Conservation (phyloP, 495 filamentous ascomycete genomes). For the Penicillium desertorum region DNA sequence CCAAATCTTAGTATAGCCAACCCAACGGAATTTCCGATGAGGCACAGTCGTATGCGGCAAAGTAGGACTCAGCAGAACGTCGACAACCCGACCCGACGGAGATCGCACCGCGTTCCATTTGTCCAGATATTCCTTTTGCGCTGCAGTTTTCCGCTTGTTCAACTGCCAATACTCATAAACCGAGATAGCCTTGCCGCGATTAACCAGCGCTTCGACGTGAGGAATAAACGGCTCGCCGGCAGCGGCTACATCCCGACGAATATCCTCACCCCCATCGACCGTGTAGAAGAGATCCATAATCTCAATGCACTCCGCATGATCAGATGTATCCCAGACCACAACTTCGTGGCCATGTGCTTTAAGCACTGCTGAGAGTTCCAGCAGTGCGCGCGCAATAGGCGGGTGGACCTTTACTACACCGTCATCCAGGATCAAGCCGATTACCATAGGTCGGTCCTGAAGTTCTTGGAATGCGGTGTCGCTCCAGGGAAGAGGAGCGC, state of each 20-base stretch:
- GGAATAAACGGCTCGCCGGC: conserved; percentile 57
- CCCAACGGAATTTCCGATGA: conserved; percentile 47
- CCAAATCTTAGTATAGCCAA: conserved; percentile 67
- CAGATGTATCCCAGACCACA: conserved; percentile 45
- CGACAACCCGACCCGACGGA: conserved; percentile 51
- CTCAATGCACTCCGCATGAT: conserved; percentile 45
- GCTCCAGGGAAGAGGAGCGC: conserved; percentile 49
- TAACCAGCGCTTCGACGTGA: conserved; percentile 46
- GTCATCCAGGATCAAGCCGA: conserved; percentile 51
- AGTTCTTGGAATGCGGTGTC: conserved; percentile 38
- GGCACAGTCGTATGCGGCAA: conserved; percentile 49
- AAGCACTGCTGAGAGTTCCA: conserved; percentile 37
- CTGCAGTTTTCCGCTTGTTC: conserved; percentile 49
- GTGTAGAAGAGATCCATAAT: conserved; percentile 54
- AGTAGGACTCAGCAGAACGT: conserved; percentile 62
- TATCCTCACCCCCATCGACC: conserved; percentile 56
- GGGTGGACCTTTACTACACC: conserved; percentile 52
- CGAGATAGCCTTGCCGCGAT: conserved; percentile 50
- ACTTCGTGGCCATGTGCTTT: conserved; percentile 47
- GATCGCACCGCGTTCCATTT: conserved; percentile 53
- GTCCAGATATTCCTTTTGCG: conserved; percentile 57
- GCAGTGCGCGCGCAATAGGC: conserved; percentile 45
- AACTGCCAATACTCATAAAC: conserved; percentile 58
- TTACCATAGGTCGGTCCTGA: conserved; percentile 42
- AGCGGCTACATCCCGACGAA: conserved; percentile 45